These are phyloP conservation scores for Lolium perenne DNA, from an alignment of 176 grass and related monocot genomes.

Conservation along the genomic window DNA sequence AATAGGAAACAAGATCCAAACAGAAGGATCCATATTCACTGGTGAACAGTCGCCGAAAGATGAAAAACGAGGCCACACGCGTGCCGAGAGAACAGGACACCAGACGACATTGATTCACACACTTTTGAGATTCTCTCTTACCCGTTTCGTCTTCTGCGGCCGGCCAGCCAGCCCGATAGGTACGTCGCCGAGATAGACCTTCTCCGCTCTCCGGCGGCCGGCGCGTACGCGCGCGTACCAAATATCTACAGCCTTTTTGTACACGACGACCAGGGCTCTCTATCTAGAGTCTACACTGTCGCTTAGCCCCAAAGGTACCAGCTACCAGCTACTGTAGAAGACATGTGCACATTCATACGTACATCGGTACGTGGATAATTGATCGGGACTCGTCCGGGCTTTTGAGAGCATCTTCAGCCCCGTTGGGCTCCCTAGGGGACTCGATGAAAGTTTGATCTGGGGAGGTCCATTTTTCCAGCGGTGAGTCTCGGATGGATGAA, in stretches of 20 bases:
- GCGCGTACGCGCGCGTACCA: not conserved
- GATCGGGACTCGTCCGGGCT: not conserved
- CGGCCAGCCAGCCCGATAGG: not conserved
- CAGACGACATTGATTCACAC: not conserved
- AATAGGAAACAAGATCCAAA: not conserved
- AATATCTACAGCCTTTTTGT: not conserved
- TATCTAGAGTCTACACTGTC: not conserved
- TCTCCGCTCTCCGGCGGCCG: not conserved
- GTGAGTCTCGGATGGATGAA: no score
- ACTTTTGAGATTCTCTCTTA: not conserved
- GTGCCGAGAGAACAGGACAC: not conserved
- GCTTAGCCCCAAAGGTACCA: not conserved
- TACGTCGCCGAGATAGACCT: not conserved
- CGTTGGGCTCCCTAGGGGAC: no score
- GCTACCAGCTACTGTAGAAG: not conserved
- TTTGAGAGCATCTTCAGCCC: no score
- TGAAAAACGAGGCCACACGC: not conserved
- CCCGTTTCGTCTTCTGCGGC: not conserved
- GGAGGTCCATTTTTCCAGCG: no score
- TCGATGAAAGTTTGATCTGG: no score
- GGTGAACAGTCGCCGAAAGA: not conserved
- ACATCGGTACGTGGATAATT: not conserved
- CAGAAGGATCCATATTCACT: not conserved
- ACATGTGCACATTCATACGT: not conserved
- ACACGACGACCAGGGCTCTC: not conserved